These are phyloP conservation scores for Ceratocystis eucalypticola DNA, from an alignment of 2,329 filamentous ascomycete genomes.

Conservation along the genomic window DNA sequence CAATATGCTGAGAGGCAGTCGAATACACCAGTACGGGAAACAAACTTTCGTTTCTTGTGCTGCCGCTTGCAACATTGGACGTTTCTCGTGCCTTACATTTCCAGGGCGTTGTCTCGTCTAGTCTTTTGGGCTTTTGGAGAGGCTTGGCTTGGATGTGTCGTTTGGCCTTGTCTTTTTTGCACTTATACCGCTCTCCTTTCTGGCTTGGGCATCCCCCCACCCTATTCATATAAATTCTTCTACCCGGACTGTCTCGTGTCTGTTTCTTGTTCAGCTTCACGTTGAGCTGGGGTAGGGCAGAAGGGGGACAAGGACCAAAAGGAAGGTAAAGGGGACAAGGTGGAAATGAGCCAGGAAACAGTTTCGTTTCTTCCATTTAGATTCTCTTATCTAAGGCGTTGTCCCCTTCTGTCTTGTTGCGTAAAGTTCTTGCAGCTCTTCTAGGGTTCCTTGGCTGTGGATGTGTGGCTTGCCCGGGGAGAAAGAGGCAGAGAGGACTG, in stretches of 20 bases:
- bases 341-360: constrained; percentile 2
- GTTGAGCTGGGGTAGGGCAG: background rate
- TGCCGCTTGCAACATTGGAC: background rate
- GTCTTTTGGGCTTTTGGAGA: background rate
- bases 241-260: background rate
- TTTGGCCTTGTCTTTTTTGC: background rate
- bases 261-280: constrained; percentile 4
- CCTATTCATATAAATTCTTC: background rate
- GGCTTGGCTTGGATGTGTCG: background rate
- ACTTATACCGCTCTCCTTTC: background rate
- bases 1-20: no score
- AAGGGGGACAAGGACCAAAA: background rate
- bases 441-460: background rate
- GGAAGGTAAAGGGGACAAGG: background rate
- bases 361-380: background rate
- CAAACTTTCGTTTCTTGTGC: no score
- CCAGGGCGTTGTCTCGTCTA: background rate
- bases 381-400: background rate
- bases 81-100: background rate
- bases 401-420: background rate
- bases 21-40: no score
- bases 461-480: background rate
- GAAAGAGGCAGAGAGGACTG: no score
- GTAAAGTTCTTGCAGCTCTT: background rate
- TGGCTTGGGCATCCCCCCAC: background rate